Evolutionary conservation across 257 asterid species (phyloP), one percentile per base, ranked within the genome.

Genomic region (Fraxinus anomala): DNA sequence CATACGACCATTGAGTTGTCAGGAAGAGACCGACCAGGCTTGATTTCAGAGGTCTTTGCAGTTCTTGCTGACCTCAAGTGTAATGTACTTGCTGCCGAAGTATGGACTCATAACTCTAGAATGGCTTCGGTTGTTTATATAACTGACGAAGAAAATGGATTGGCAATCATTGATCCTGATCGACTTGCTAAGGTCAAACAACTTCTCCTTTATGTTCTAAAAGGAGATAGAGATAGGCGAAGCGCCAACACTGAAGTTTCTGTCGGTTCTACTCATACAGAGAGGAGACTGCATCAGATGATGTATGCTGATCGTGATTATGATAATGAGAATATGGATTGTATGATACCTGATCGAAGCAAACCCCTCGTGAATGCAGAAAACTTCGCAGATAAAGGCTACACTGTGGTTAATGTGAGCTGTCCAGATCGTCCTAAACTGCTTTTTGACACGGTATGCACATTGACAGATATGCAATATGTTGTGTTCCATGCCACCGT

Each of bases 101-200:
- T 92, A 4, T 94, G 98, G 98, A 94, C 98, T 17, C 98, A 94
- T 68, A 92, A 92, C 79, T 85, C 96, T 14, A 86, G 98, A 84
- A 88, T 92, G 92, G 98, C 98, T 3, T 88, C 97, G 0, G 91
- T 94, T 16, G 87, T 92, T 44, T 89, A 89, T 81, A 92, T 94
- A 69, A 91, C 96, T 0, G 97, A 94, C n/a, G 92, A 91, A 79
- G 75, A 70, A 16, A 88, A 40, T 7, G 92, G 94, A 42, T 72
- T 74, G 28, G 87, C 92, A 1, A 89, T 92, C 51, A 85, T 81
- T 16, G 97, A 91, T 73, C 91, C 91, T 1, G 91, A 85, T 11
- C 85, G 90, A 19, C 91, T 94, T 5, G 82, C 85, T 17, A 88
- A 84, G 23, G 88, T 94, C 66, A 89, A 88, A 44, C 92, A 88